Evolutionary conservation across 495 filamentous ascomycete genomes (phyloP), one percentile per base, ranked within the genome.

Genomic region (Penicillium malachiteum): DNA sequence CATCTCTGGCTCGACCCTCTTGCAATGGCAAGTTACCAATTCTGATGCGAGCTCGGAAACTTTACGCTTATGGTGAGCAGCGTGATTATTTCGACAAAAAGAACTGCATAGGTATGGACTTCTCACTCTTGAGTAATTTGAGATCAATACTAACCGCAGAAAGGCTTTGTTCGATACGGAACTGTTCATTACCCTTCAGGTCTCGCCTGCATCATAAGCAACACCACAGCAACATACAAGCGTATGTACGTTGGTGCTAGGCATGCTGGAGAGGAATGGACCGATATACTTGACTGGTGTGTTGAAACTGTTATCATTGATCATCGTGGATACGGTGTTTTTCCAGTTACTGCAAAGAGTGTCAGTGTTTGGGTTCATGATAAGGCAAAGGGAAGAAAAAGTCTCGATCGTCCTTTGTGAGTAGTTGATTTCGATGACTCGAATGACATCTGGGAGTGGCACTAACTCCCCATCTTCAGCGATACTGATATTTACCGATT

Each of bases 41-140:
- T 14, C 67, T 91, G 18, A 78, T 78, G 21, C 76, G 87, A 11
- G 84, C 84, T 5, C 77, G 88, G 7, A 89, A 86, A 63, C 71
- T 89, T 7, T 90, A 89, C 58, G 79, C 84, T 0, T 88, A 89
- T 58, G 87, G 88, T 6, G 65, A 75, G 17, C 87, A 90, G 57
- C 70, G 76, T 3, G 85, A 90, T 57, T 90, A 89, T 65, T 87
- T 87, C 54, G 81, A 88, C 64, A 76, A 75, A 30, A 58, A 70
- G 6, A 84, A 82, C 35, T 90, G 87, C 63, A 79, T 91, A 56
- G 88, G 87, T 61, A 9, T 37, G 67, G 62, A 48, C 16, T 21
- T 0, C 35, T 35, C n/a, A 40, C 3, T 34, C 12, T 11, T 17
- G n/a, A 10, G 18, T 13, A 13, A 35, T 33, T 18, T 11, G 8